Conservation (phyloP, 73 alveolate genomes). For the Stentor coeruleus region DNA sequence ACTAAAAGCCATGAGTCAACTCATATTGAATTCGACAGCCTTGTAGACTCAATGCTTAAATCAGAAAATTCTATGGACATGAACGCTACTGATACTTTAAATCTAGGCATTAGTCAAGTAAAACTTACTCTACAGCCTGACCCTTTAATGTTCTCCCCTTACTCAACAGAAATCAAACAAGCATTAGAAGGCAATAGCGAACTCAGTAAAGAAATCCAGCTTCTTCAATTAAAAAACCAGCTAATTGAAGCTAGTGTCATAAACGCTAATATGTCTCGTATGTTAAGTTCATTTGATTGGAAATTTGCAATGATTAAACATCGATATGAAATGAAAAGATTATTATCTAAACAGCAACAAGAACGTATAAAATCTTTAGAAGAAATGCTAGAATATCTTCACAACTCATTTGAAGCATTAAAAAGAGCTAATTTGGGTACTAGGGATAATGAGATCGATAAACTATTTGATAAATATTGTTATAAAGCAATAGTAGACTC, state of each 20-base stretch:
- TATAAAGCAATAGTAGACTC: background rate
- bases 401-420: slow-evolving; percentile 2
- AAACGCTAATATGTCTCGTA: background rate
- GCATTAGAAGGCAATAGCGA: slow-evolving; percentile 21
- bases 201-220: background rate
- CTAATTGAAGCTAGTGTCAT: slow-evolving; percentile 21
- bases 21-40: background rate
- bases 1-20: background rate
- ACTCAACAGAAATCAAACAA: background rate
- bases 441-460: background rate
- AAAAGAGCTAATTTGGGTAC: background rate
- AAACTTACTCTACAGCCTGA: background rate
- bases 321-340: slow-evolving; percentile 14
- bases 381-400: slow-evolving; percentile 13
- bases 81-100: slow-evolving; percentile 11
- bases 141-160: background rate
- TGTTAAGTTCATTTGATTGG: background rate
- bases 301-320: background rate
- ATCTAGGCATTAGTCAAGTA: background rate
- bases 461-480: background rate
- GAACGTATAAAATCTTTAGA: slow-evolving; percentile 13
- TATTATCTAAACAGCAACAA: background rate
- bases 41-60: background rate
- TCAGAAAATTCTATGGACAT: background rate
- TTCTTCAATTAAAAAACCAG: slow-evolving; percentile 14